Evolutionary conservation across 1,284 basidiomycete genomes (phyloP).

Genomic region (Microbotryomycetes sp.): DNA sequence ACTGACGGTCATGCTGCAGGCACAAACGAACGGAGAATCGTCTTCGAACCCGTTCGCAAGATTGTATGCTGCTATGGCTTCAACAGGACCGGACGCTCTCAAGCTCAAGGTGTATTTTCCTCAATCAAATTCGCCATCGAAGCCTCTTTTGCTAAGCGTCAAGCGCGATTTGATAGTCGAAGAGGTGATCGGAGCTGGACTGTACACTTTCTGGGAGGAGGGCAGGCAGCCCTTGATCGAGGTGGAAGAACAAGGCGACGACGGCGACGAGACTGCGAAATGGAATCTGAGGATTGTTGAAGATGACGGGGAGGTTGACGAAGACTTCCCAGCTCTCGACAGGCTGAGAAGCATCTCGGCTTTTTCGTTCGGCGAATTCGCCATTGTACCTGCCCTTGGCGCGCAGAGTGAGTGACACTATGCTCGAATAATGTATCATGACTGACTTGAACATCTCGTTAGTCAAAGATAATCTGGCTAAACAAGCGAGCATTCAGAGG

Average conservation of each 20-base stretch:
- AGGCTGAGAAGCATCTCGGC: constrained; percentile 73
- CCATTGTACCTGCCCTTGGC: constrained; percentile 62
- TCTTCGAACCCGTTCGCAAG: constrained; percentile 70
- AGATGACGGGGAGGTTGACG: constrained; percentile 95
- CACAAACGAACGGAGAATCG: constrained; percentile 30
- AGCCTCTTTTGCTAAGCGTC: constrained; percentile 52
- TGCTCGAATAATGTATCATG: not conserved
- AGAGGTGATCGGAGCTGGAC: constrained; percentile 86
- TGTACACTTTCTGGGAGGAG: constrained; percentile 88
- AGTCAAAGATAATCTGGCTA: constrained; percentile 75
- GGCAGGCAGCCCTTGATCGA: constrained; percentile 68
- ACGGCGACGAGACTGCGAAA: constrained; percentile 66
- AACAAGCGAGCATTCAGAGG: constrained; percentile 68
- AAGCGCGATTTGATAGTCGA: constrained; percentile 85
- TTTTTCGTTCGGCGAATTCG: constrained; percentile 87
- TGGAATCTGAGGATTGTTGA: constrained; percentile 97
- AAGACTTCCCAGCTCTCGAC: constrained; percentile 96
- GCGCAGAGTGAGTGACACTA: constrained; percentile 57
- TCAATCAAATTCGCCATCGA: constrained; percentile 56
- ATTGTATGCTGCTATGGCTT: constrained; percentile 61
- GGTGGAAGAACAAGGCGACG: constrained; percentile 40
- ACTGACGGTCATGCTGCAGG: constrained; percentile 50
- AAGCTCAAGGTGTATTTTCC: constrained; percentile 82
- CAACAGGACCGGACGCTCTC: constrained; percentile 41
- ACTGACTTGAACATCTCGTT: too few species aligned